A percentile compares a stretch with the other conserved stretches of the same genome.
Evolutionary conservation across 2,329 filamentous ascomycete genomes (phyloP).

Genomic region (Teratosphaeria destructans): DNA sequence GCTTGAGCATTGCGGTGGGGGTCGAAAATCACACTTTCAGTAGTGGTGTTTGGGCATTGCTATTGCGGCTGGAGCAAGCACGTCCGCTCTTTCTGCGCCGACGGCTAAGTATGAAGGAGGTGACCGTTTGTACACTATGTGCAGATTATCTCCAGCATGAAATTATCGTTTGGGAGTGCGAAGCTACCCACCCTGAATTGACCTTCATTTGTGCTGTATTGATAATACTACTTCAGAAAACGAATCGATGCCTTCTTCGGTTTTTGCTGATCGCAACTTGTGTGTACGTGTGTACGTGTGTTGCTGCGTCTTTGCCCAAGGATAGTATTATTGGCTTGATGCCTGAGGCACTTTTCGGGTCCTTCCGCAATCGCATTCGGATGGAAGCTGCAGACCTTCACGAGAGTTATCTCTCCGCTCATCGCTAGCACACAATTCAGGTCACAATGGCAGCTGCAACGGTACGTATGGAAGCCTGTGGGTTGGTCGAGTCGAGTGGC

Average conservation of each 20-base stretch:
- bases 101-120: not conserved
- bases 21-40: not conserved
- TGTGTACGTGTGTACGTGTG: not conserved
- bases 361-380: not conserved
- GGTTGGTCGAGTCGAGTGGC: not conserved
- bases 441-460: constrained; percentile 22
- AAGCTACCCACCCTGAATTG: not conserved
- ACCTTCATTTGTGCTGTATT: not conserved
- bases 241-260: not conserved
- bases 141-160: not conserved
- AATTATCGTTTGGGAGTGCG: not conserved
- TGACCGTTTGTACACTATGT: not conserved
- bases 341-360: not conserved
- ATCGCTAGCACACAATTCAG: constrained; percentile 1
- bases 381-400: not conserved
- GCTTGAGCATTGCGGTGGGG: not conserved
- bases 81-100: not conserved
- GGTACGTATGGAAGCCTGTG: constrained; percentile 13
- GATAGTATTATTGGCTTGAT: not conserved
- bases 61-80: not conserved
- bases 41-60: not conserved
- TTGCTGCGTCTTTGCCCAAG: not conserved
- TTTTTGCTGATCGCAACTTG: not conserved
- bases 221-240: not conserved
- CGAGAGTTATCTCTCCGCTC: constrained; percentile 1